Evolutionary conservation across 2,329 filamentous ascomycete genomes (phyloP).

Genomic region (Aspergillus pseudoglaucus): DNA sequence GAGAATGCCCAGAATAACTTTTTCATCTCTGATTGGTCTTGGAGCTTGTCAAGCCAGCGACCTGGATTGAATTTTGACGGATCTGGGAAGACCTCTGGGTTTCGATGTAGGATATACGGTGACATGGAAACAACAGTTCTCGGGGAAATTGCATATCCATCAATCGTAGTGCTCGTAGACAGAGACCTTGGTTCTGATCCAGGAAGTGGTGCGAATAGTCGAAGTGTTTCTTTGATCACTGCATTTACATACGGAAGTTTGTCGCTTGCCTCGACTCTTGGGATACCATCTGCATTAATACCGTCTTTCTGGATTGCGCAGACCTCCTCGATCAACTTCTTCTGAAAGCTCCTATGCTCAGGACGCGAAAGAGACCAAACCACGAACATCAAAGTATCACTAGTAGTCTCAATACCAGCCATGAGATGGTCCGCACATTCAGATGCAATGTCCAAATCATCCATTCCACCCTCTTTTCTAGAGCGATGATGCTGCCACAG

Average conservation of each 20-base stretch:
- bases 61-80: constrained; percentile 25
- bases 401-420: constrained; percentile 50
- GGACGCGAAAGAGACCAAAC: constrained; percentile 46
- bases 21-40: constrained; percentile 23
- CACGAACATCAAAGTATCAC: constrained; percentile 47
- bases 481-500: constrained; percentile 31
- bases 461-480: constrained; percentile 22
- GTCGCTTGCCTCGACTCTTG: constrained; percentile 31
- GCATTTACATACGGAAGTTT: constrained; percentile 42
- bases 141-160: constrained; percentile 27
- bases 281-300: constrained; percentile 23
- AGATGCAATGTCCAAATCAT: constrained; percentile 45
- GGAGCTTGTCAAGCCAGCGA: constrained; percentile 20
- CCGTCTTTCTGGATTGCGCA: constrained; percentile 16
- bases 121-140: constrained; percentile 28
- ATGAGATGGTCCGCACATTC: constrained; percentile 50
- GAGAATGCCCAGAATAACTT: constrained; percentile 36
- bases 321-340: constrained; percentile 41
- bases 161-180: constrained; percentile 23
- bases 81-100: constrained; percentile 23
- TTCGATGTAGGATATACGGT: constrained; percentile 29
- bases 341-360: constrained; percentile 38
- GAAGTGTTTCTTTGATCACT: constrained; percentile 46
- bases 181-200: constrained; percentile 42
- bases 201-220: constrained; percentile 46